Base-by-base conservation (phyloP, 2,329 filamentous ascomycete species). In the Rhytidhysteron rufulum region DNA sequence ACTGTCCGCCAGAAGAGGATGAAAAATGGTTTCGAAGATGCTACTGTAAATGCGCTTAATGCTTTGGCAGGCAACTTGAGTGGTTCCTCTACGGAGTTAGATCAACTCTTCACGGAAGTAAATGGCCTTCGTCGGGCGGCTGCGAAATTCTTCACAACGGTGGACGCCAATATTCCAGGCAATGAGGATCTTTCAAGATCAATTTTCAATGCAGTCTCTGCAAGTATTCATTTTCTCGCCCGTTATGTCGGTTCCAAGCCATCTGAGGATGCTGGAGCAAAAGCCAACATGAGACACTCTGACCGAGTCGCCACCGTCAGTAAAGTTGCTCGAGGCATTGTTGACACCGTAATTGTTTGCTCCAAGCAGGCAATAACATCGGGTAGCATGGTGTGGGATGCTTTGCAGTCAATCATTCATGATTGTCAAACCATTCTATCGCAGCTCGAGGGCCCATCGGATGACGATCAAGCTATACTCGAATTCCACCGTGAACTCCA, bases 271-370 rank as follows among this genome's bases (percentile, higher is more conserved):
- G 22, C 44, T 7, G 55, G 59, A 33, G 15, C 42, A 2, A 52
- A 55, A 38, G 32, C 40, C 3, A 42, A 50, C 4, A 35, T 35
- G 11, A 54, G 50, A 20, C 49, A 58, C 24, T 31, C 49, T 11
- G 54, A 60, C 25, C 52, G 58, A 27, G 43, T 57, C 20, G 21
- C 27, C 21, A 48, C 58, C 40, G 50, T 49, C 8, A 50, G 48
- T 24, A 65, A 58, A 40, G 53, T 53, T 13, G 38, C 47, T 13
- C 64, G 65, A 47, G 57, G 57, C 18, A 60, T 57, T 22, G 36
- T 65, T 4, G 66, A 69, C 31, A 66, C 65, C 11, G 53, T 57
- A 2, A 41, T 60, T 18, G 42, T 55, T 5, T 61, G 62, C 37
- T 64, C 56, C 34, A 66, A 62, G 43, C 47, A 47, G 4, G 45